Conservation (phyloP, 495 filamentous ascomycete species). For the Viridothelium virens region DNA sequence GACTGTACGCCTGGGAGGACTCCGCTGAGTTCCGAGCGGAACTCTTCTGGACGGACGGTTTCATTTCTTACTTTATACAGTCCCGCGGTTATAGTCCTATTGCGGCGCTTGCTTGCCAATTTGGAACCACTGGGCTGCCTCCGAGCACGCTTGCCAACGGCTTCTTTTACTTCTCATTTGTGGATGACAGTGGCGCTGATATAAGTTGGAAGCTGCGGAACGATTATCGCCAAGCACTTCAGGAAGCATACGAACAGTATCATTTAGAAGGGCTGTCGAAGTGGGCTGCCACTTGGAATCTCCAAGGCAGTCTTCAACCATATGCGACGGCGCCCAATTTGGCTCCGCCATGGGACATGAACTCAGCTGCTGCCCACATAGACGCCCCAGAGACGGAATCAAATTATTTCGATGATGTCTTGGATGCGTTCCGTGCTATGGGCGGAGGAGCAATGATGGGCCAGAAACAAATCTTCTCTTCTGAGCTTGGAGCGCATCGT, state of each 20-base stretch:
- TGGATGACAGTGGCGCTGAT: neutral
- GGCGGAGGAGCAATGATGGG: slow-evolving; percentile 4
- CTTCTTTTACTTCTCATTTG: neutral
- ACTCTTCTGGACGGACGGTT: slow-evolving; percentile 1
- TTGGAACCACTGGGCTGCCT: neutral
- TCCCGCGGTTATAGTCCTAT: neutral
- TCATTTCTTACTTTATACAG: neutral
- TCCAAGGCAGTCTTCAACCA: slow-evolving; percentile 6
- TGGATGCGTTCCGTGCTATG: slow-evolving; percentile 5
- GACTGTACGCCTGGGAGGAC: slow-evolving; percentile 7
- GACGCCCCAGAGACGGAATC: slow-evolving; percentile 5
- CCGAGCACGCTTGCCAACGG: slow-evolving; percentile 2
- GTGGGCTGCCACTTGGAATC: neutral
- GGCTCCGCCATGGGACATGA: neutral
- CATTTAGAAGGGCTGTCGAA: slow-evolving; percentile 4
- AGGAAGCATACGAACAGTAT: neutral
- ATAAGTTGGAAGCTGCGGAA: slow-evolving; percentile 5
- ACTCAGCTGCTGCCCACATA: neutral
- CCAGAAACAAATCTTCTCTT: neutral
- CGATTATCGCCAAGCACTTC: slow-evolving; percentile 4
- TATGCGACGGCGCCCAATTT: slow-evolving; percentile 2
- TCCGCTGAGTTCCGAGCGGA: slow-evolving; percentile 6
- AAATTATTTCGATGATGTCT: slow-evolving; percentile 3
- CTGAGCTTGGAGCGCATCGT: slow-evolving; percentile 6
- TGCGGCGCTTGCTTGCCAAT: neutral